Base-by-base conservation (phyloP, 495 filamentous ascomycete species). In the Penicillium argentinense region DNA sequence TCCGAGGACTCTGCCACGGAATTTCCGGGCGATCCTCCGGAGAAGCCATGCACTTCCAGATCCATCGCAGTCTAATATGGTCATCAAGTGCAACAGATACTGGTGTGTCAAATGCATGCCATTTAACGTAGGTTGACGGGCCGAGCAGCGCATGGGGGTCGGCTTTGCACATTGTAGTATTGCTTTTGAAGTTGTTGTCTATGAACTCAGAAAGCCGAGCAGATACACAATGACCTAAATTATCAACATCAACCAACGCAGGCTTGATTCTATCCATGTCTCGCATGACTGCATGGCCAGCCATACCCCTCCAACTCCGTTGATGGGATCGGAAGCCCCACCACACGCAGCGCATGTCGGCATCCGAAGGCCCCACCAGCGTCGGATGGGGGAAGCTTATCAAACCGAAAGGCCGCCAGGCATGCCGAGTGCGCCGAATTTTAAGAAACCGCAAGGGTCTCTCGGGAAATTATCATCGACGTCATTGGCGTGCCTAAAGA, bases 301-400 rank as follows among this genome's bases (percentile, higher is more conserved):
- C 30, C 14, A 14, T 33, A 14, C 33, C 33, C 33, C 33, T 36
- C 33, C 17, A 22, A 19, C 33, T 22, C n/a, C 41, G 16, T 5
- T 16, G 13, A 25, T 37, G 19, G 8, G 29, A 33, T 53, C 54
- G 54, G 49, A 53, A 45, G 40, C 39, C 34, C 54, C 43, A 36
- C 45, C 41, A 45, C 17, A 14, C 13, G 7, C 28, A 26, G 34
- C 23, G 38, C 34, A 14, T 36, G 18, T 2, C 36, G 42, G 28
- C 45, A 49, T 61, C 58, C 58, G 58, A 61, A 42, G 43, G 23
- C 42, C 33, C 45, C 53, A 56, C 53, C 12, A 32, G 17, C 39
- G 34, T 50, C 42, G 49, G 56, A 52, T 45, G 41, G 19, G 17
- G 12, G 38, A 22, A 28, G 32, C 38, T 47, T 38, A 53, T 41